A percentile compares a stretch with the other conserved stretches of the same genome.
Evolutionary conservation across 2,329 filamentous ascomycete genomes (phyloP).

Genomic region (Claviceps humidiphila): DNA sequence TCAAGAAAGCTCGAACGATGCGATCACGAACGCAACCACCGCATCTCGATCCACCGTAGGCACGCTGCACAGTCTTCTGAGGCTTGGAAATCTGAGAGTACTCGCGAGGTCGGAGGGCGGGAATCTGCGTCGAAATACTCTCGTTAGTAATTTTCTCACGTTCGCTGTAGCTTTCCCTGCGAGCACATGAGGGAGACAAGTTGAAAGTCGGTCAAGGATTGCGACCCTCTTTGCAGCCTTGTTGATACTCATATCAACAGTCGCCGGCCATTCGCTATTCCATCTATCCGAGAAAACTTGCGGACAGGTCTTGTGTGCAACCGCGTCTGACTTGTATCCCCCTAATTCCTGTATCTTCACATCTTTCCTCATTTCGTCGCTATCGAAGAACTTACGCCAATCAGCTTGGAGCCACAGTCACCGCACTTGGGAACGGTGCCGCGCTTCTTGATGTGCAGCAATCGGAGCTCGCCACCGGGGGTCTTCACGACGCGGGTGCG

Average conservation of each 20-base stretch:
- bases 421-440: slow-evolving; percentile 97
- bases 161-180: background rate
- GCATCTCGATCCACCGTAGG: slow-evolving; percentile 97
- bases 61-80: slow-evolving; percentile 98
- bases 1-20: slow-evolving; percentile 95
- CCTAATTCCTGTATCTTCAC: background rate
- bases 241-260: too few relatives aligned
- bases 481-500: slow-evolving; percentile 93
- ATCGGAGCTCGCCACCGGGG: slow-evolving; percentile 86
- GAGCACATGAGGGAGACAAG: too few relatives aligned
- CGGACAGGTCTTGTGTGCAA: background rate
- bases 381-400: slow-evolving; percentile 64
- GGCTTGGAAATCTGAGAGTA: slow-evolving; percentile 95
- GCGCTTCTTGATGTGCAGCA: slow-evolving; percentile 99
- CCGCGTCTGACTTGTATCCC: background rate
- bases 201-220: too few relatives aligned
- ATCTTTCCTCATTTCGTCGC: slow-evolving; percentile 7
- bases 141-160: slow-evolving; percentile 7
- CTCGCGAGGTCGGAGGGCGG: slow-evolving; percentile 94
- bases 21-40: slow-evolving; percentile 97
- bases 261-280: background rate
- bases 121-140: slow-evolving; percentile 46
- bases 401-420: slow-evolving; percentile 96
- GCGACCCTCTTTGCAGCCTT: too few relatives aligned
- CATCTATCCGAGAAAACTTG: background rate